These are phyloP conservation scores for Cytospora piceae DNA, from an alignment of 2,329 filamentous ascomycete genomes.

Conservation along the genomic window DNA sequence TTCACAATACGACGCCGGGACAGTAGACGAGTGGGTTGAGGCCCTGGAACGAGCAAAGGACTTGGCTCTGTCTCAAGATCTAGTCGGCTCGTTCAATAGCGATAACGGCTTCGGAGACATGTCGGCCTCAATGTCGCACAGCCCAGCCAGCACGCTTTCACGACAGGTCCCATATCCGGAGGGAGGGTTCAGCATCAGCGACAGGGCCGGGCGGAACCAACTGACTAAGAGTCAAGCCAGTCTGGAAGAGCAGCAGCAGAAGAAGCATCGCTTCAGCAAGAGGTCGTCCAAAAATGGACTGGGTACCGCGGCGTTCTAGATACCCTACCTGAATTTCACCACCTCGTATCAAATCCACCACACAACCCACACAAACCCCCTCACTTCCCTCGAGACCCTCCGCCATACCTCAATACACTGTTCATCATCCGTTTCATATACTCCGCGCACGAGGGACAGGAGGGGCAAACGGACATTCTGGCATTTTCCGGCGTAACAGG, in stretches of 20 bases:
- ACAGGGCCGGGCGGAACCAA: conserved; percentile 60
- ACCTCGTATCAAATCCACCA: conserved; percentile 5
- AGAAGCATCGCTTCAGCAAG: conserved; percentile 77
- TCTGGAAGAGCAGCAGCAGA: conserved; percentile 53
- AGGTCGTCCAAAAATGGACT: conserved; percentile 94
- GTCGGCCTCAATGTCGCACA: conserved; percentile 69
- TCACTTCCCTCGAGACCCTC: conserved; percentile 6
- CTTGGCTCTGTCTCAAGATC: conserved; percentile 75
- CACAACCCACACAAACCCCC: conserved; percentile 8
- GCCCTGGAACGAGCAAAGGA: conserved; percentile 85
- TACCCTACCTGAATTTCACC: conserved; percentile 2
- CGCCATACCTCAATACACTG: conserved; percentile 8
- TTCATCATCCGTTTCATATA: conserved; percentile 13
- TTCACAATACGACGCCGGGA: conserved; percentile 64
- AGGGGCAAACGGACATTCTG: conserved; percentile 19
- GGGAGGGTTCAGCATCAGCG: conserved; percentile 48
- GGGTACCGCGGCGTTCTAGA: conserved; percentile 75
- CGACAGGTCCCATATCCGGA: conserved; percentile 59
- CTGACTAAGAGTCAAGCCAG: conserved; percentile 63
- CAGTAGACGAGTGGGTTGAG: conserved; percentile 91
- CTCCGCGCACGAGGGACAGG: conserved; percentile 8
- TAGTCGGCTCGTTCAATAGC: conserved; percentile 65
- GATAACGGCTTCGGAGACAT: conserved; percentile 72
- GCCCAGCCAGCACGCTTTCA: conserved; percentile 74
- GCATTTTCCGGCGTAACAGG: conserved; percentile 31